A percentile compares a stretch with the other conserved stretches of the same genome.
Conservation (phyloP, 1,139 yeast genomes). For the Yarrowia galli region DNA sequence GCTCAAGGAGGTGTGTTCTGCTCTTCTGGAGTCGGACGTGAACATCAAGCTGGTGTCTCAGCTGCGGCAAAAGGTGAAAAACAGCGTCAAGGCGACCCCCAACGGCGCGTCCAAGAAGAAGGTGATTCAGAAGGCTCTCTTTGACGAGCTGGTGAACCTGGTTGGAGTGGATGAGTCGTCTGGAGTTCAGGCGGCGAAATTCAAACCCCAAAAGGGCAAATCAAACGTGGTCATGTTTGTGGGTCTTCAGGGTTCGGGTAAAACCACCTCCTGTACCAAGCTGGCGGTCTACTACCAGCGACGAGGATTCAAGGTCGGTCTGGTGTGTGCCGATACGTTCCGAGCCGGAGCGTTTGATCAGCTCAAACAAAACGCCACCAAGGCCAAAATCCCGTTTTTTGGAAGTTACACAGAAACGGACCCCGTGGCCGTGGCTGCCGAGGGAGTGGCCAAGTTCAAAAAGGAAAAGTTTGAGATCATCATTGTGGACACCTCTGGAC, state of each 20-base stretch:
- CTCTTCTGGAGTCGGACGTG: conserved; percentile 90
- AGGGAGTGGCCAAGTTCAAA: conserved; percentile 91
- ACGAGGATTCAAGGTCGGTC: conserved; percentile 91
- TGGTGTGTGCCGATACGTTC: conserved; percentile 98
- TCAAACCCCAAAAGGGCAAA: conserved; percentile 83
- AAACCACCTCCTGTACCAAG: conserved; percentile 96
- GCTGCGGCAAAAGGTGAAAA: conserved; percentile 75
- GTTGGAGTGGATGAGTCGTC: conserved; percentile 66
- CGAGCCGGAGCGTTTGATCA: conserved; percentile 99
- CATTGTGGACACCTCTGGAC: conserved; percentile 97
- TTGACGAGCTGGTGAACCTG: conserved; percentile 85
- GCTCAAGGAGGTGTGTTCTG: conserved; percentile 88
- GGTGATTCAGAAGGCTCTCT: conserved; percentile 87
- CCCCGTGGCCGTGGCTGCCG: conserved; percentile 89
- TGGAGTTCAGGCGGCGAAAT: conserved; percentile 62
- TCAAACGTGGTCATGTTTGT: conserved; percentile 91
- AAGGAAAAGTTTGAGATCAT: conserved; percentile 91
- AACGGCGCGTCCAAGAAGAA: conserved; percentile 69
- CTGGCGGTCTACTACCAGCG: conserved; percentile 93
- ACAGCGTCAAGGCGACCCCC: conserved; percentile 59
- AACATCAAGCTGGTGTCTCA: conserved; percentile 82
- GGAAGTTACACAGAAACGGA: conserved; percentile 96
- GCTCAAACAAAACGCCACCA: conserved; percentile 94
- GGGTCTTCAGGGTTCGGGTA: conserved; percentile 98
- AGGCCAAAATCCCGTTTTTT: conserved; percentile 91